Conservation (phyloP, 176 grass and related monocot species). For the Bothriochloa decipiens region DNA sequence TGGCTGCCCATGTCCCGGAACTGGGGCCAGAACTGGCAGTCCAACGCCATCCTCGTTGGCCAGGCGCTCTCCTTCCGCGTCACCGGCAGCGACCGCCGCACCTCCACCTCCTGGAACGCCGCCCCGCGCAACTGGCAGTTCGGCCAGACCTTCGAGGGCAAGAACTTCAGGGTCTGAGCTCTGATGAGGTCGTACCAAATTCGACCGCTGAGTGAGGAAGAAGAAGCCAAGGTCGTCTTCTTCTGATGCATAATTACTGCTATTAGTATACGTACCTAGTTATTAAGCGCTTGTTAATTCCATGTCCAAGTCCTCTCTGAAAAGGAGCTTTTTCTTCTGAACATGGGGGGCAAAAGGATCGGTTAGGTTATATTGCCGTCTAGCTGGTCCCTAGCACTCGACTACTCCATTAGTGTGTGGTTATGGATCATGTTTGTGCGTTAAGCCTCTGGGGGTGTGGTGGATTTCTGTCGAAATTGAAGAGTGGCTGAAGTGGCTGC, state of each 20-base stretch:
- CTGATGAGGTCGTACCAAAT: not conserved
- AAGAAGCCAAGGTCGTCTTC: not conserved
- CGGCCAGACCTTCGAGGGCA: conserved; percentile 82
- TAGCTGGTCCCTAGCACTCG: conserved; percentile 8
- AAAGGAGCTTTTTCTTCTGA: conserved; percentile 5
- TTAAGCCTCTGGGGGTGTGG: not conserved
- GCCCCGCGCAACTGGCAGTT: conserved; percentile 71
- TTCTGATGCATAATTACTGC: conserved; percentile 27
- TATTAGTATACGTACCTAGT: not conserved
- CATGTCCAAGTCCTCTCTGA: not conserved
- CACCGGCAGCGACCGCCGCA: conserved; percentile 67
- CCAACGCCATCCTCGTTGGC: conserved; percentile 64
- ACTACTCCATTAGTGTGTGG: conserved; percentile 25
- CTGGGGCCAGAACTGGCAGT: conserved; percentile 99
- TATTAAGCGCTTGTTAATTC: not conserved
- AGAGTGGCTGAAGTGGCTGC: conserved; percentile 70
- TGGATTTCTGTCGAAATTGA: not conserved
- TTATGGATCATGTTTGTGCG: conserved; percentile 7
- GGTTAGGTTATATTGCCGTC: conserved; percentile 17
- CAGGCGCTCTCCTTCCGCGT: conserved; percentile 77
- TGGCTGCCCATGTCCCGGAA: conserved; percentile 86
- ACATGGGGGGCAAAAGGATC: not conserved
- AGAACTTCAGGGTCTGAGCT: conserved; percentile 74
- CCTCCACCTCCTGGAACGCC: conserved; percentile 67
- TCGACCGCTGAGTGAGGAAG: not conserved